Base-by-base conservation (phyloP, 2,329 filamentous ascomycete genomes). In the Dothidotthia symphoricarpi region DNA sequence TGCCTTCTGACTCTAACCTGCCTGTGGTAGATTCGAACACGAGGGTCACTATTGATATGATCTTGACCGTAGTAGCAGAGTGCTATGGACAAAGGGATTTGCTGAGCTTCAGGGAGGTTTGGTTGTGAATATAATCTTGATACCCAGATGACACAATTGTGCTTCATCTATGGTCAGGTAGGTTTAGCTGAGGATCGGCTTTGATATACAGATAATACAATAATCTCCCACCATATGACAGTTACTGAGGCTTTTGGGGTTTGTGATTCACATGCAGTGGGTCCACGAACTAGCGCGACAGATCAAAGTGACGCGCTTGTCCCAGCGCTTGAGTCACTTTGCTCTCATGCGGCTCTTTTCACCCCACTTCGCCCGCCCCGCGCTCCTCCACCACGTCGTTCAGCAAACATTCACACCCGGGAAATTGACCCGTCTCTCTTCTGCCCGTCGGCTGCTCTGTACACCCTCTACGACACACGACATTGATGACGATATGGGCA, bases 11-110 rank as follows among this genome's bases (percentile, higher is more conserved):
- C 19, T 13, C 25, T 17, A 38, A 16, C 19, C 26, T 41, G 27
- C 36, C 34, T 22, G 55, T 80, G 76, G 61, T 75, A 74, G 71
- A 58, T 15, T 45, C 53, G 22, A 68, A 69, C 36, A 69, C 63
- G 1, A 74, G 78, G 17, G 84, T 82, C n/a, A 89, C 88, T 27
- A 74, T 96, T 24, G 90, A 94, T 68, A 95, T 95, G 88, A 87
- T 96, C 36, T 73, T 96, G 51, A 93, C 87, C 0, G 77, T 96
- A 24, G 83, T 86, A 31, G 90, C 88, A 54, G 89, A 95, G 68
- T 81, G 86, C 50, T 97, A 90, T 67, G 89, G 91, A 1, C 91
- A 97, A 68, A 77, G 84, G 49, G 91, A 97, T 66, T 68, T 96
- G 46, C 75, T 96, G 32, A 81, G 86, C 55, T 86, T 83, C 45